phyloP scores from a whole-genome alignment of 2,329 filamentous ascomycete genomes.

The Orbilia brochopaga region DNA sequence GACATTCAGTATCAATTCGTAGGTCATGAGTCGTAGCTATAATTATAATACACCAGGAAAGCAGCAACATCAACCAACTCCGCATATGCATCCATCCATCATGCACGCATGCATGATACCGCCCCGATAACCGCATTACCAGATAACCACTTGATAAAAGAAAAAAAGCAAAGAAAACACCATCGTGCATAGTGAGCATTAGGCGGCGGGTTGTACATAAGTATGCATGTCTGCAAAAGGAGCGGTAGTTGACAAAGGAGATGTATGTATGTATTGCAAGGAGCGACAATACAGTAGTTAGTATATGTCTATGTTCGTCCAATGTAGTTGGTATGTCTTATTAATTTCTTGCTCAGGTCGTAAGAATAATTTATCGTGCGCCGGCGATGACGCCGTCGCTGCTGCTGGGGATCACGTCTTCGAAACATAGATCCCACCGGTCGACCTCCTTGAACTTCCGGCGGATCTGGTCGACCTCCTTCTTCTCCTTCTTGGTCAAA shows the following conservation, averaged over 20 bases:
- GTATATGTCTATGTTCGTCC: too few relatives aligned
- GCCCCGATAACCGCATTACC: not conserved
- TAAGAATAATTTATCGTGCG: slow-evolving; percentile 16
- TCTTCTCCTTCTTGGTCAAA: slow-evolving; percentile 53
- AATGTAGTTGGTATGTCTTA: not conserved
- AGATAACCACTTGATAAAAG: slow-evolving; percentile 16
- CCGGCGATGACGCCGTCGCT: slow-evolving; percentile 37
- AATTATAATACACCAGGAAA: not conserved
- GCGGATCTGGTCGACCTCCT: slow-evolving; percentile 51
- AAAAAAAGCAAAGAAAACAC: slow-evolving; percentile 6
- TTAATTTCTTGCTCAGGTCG: not conserved
- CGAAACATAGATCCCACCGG: slow-evolving; percentile 47
- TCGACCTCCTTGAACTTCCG: slow-evolving; percentile 46
- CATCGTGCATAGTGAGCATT: too few relatives aligned
- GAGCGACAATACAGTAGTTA: too few relatives aligned
- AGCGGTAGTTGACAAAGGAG: too few relatives aligned
- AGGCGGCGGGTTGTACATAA: too few relatives aligned
- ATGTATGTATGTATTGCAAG: too few relatives aligned
- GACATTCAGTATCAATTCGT: too few relatives aligned
- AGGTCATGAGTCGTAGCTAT: not conserved
- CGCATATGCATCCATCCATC: too few relatives aligned
- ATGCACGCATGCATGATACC: too few relatives aligned
- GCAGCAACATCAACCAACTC: too few relatives aligned
- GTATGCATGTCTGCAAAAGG: too few relatives aligned
- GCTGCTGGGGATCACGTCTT: slow-evolving; percentile 54